Conservation (phyloP, 1,284 basidiomycete species). For the Serendipita sp. region DNA sequence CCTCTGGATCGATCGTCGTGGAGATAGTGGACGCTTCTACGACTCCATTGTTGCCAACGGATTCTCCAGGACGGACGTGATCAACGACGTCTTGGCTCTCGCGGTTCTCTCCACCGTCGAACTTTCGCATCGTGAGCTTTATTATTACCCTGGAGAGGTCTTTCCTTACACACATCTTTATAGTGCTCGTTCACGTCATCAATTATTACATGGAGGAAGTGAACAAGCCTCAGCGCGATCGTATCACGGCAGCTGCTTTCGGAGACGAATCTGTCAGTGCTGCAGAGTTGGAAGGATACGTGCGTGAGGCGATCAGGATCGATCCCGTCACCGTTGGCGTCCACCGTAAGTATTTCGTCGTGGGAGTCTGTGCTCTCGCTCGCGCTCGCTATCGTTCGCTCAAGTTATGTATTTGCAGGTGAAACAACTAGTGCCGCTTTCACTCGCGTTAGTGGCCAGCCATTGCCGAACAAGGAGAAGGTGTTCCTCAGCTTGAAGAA, state of each 20-base stretch:
- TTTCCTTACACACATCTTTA: slow-evolving; percentile 12
- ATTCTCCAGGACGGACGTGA: slow-evolving; percentile 40
- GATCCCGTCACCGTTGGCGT: slow-evolving; percentile 34
- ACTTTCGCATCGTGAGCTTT: slow-evolving; percentile 42
- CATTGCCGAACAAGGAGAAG: slow-evolving; percentile 21
- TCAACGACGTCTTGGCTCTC: slow-evolving; percentile 57
- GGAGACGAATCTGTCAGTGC: slow-evolving; percentile 25
- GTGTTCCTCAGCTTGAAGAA: slow-evolving; percentile 46
- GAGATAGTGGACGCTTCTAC: slow-evolving; percentile 1
- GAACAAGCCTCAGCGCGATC: slow-evolving; percentile 26
- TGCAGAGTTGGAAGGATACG: slow-evolving; percentile 33
- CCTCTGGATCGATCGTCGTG: slow-evolving; percentile 1
- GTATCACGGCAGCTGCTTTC: slow-evolving; percentile 27
- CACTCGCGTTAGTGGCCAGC: background rate
- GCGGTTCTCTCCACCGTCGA: slow-evolving; percentile 54
- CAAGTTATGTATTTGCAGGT: background rate
- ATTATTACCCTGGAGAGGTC: slow-evolving; percentile 10
- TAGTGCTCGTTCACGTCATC: slow-evolving; percentile 41
- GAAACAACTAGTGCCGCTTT: slow-evolving; percentile 6
- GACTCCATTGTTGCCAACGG: slow-evolving; percentile 33
- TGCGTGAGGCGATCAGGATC: slow-evolving; percentile 49
- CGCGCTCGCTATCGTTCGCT: slow-evolving; percentile 19
- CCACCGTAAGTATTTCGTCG: slow-evolving; percentile 14
- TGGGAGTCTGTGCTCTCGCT: slow-evolving; percentile 22
- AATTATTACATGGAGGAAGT: slow-evolving; percentile 45